Evolutionary conservation across 1,284 basidiomycete species (phyloP).

Genomic region (Pterulicium gracile): DNA sequence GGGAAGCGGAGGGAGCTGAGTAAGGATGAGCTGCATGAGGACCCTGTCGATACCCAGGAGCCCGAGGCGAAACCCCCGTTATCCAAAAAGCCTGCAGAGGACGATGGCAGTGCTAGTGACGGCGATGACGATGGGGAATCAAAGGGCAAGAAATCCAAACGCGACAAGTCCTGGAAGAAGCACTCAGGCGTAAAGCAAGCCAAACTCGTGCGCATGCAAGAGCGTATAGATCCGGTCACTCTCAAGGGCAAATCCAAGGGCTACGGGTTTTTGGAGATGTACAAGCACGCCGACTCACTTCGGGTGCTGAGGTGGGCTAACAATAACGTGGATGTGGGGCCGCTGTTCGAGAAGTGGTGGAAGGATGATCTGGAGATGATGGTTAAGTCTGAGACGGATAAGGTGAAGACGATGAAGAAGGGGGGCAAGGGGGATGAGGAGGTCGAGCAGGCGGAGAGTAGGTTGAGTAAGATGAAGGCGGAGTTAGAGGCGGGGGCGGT

Average conservation of each 20-base stretch:
- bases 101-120: constrained; percentile 16
- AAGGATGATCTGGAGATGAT: constrained; percentile 69
- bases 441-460: constrained; percentile 35
- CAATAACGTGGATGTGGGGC: constrained; percentile 63
- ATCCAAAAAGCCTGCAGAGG: constrained; percentile 8
- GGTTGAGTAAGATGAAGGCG: constrained; percentile 48
- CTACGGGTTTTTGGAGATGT: constrained; percentile 94
- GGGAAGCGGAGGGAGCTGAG: constrained; percentile 54
- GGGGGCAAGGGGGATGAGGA: constrained; percentile 34
- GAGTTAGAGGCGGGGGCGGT: constrained; percentile 40
- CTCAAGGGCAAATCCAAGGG: constrained; percentile 84
- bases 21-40: constrained; percentile 59
- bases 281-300: constrained; percentile 80
- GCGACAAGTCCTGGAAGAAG: constrained; percentile 16
- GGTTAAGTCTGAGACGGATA: constrained; percentile 47
- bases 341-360: constrained; percentile 75
- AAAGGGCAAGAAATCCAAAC: constrained; percentile 18
- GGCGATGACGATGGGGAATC: constrained; percentile 15
- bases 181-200: constrained; percentile 70
- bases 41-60: constrained; percentile 9
- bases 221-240: constrained; percentile 81
- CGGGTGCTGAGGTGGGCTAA: constrained; percentile 92
- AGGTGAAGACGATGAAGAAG: constrained; percentile 19
- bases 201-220: constrained; percentile 83
- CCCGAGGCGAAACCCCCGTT: background rate